Base-by-base conservation (phyloP, 2,329 filamentous ascomycete species). In the Alternaria triticina region DNA sequence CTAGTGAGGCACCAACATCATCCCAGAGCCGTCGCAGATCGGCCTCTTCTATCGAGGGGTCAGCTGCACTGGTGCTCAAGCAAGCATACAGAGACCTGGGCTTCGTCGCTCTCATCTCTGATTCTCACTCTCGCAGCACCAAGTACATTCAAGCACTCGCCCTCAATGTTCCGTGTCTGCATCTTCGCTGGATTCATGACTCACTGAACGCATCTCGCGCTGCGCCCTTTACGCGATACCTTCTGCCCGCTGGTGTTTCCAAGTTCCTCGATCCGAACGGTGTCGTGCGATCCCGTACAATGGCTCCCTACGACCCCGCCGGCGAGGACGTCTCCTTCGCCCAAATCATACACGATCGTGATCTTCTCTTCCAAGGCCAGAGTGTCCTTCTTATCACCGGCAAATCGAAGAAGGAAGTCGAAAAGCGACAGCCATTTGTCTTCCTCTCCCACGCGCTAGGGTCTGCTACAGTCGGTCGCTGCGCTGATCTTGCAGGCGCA, bases 141-240 rank as follows among this genome's bases (percentile, higher is more conserved):
- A 99, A 98, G 77, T 97, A 96, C 78, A 92, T 98, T 85, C 94
- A 98, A 81, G 96, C 96, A 0, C 86, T 99, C 3, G 94, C 96
- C 0, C 86, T 99, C 1, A 93, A 93, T 1, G 81, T 99, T 0
- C 96, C 96, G 0, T 97, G 94, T 73, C 84, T 99, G 2, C 91
- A 93, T 6, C 87, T 89, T 6, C 89, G 90, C 58, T 99, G 96
- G 95, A 83, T 97, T 51, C 85, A 87, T 25, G 87, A 91, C 54
- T 97, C 92, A 65, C 79, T 95, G 4, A 79, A 84, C 1, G 87
- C 87, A 30, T 83, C 84, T 6, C 76, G 81, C 8, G 80, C 95
- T 0, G 80, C 96, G 0, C 87, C 91, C 55, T 97, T 94, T 91
- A 83, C 86, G 8, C 87, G 89, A 1, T 98, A 97, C 74, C 86